These are phyloP conservation scores for Vigna reflexopilosa DNA, from an alignment of 306 rosid genomes.

Conservation along the genomic window DNA sequence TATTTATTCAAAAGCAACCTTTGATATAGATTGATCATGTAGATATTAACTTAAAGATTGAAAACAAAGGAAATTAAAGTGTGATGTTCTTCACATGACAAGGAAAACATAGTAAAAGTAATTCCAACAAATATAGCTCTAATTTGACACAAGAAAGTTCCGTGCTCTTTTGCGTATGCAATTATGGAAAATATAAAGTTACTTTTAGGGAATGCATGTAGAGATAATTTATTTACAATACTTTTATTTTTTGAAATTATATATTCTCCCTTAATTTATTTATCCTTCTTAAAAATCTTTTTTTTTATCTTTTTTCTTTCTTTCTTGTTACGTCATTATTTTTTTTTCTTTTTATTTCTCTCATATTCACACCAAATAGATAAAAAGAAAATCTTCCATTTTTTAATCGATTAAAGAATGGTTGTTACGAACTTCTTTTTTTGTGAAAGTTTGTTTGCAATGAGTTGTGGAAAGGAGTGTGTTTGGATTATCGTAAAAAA, in stretches of 20 bases:
- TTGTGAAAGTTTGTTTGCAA: too few relatives aligned
- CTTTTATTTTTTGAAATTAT: not conserved
- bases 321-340: too few relatives aligned
- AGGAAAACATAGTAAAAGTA: not conserved
- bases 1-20: not conserved
- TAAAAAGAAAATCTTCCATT: too few relatives aligned
- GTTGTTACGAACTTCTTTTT: too few relatives aligned
- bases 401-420: too few relatives aligned
- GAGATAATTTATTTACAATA: not conserved
- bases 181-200: not conserved
- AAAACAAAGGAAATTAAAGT: conserved; percentile 20
- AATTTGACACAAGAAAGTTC: conserved; percentile 11
- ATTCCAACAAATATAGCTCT: not conserved
- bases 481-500: too few relatives aligned
- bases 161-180: not conserved
- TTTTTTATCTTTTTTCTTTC: too few relatives aligned
- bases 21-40: conserved; percentile 11
- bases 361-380: too few relatives aligned
- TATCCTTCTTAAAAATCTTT: not conserved
- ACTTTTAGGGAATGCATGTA: not conserved
- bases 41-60: not conserved
- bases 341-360: too few relatives aligned
- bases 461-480: too few relatives aligned
- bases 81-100: not conserved
- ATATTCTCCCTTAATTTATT: not conserved